These are phyloP conservation scores for Amanita pseudoporphyria DNA, from an alignment of 768 basidiomycete species.

Conservation along the genomic window DNA sequence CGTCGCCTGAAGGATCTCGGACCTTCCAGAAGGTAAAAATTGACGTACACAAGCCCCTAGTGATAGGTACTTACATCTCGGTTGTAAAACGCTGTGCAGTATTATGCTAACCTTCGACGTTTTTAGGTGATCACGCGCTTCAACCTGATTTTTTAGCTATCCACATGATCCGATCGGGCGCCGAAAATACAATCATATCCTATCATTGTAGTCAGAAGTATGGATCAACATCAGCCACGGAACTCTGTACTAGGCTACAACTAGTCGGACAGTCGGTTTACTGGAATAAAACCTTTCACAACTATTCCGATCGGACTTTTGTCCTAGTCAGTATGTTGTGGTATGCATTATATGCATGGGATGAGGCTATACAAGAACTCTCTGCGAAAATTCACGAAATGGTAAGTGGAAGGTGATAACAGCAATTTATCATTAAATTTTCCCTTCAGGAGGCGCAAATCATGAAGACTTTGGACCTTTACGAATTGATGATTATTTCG, in stretches of 20 bases:
- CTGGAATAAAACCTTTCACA: conserved; percentile 32
- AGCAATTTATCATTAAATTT: background rate
- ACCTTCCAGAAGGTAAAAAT: conserved; percentile 12
- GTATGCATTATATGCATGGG: conserved; percentile 56
- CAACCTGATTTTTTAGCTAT: conserved; percentile 35
- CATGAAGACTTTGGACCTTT: conserved; percentile 20
- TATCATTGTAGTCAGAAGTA: conserved; percentile 31
- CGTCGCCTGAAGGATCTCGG: background rate
- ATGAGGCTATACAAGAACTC: conserved; percentile 43
- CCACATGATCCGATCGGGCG: conserved; percentile 33
- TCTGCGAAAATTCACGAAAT: conserved; percentile 40
- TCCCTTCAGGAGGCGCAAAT: conserved; percentile 36
- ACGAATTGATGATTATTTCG: conserved; percentile 29
- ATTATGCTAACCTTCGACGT: conserved; percentile 5
- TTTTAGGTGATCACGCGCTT: conserved; percentile 20
- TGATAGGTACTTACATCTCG: background rate
- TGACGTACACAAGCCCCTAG: conserved; percentile 22
- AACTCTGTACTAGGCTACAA: conserved; percentile 36
- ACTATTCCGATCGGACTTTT: conserved; percentile 44
- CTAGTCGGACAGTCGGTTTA: conserved; percentile 41
- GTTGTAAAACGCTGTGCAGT: conserved; percentile 2
- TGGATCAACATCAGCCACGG: conserved; percentile 28
- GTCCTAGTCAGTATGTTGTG: conserved; percentile 43
- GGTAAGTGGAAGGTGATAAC: conserved; percentile 17
- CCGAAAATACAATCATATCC: conserved; percentile 39